These are phyloP conservation scores for Chalciporus pseudorubinellus DNA, from an alignment of 768 basidiomycete genomes.

Conservation along the genomic window DNA sequence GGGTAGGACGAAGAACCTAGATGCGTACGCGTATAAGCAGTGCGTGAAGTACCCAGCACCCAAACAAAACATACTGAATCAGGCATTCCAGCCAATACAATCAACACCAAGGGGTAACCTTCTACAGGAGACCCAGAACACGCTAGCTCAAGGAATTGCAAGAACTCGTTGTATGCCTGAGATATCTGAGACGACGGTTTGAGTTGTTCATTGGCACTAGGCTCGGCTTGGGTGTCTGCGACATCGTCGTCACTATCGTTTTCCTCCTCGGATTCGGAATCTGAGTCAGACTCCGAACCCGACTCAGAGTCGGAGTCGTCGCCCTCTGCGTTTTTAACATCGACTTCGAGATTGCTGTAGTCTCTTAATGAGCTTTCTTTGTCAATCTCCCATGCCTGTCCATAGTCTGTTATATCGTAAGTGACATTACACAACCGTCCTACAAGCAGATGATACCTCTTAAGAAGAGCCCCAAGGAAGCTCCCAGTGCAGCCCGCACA, in stretches of 20 bases:
- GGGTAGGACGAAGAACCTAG: conserved; percentile 21
- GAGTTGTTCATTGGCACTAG: background rate
- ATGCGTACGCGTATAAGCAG: background rate
- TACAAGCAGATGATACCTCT: conserved; percentile 45
- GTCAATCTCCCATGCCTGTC: conserved; percentile 55
- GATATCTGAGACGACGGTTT: conserved; percentile 24
- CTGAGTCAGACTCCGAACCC: conserved; percentile 30
- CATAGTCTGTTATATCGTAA: conserved; percentile 47
- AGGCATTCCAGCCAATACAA: conserved; percentile 82
- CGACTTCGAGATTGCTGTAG: conserved; percentile 31
- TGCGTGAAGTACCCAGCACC: background rate
- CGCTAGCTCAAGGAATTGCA: conserved; percentile 73
- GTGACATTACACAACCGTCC: background rate
- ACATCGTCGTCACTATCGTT: conserved; percentile 37
- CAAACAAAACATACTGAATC: conserved; percentile 44
- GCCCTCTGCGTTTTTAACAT: conserved; percentile 17
- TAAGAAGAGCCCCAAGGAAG: conserved; percentile 67
- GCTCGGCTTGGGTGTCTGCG: conserved; percentile 17
- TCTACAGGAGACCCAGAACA: conserved; percentile 77
- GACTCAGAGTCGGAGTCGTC: conserved; percentile 32
- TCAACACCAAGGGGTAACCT: conserved; percentile 79
- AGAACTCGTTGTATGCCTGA: conserved; percentile 65
- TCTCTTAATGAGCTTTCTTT: conserved; percentile 8
- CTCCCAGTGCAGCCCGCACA: conserved; percentile 70
- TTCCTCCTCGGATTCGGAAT: conserved; percentile 18